These are phyloP conservation scores for Tolypocladium inflatum DNA, from an alignment of 2,329 filamentous ascomycete species.

Conservation along the genomic window DNA sequence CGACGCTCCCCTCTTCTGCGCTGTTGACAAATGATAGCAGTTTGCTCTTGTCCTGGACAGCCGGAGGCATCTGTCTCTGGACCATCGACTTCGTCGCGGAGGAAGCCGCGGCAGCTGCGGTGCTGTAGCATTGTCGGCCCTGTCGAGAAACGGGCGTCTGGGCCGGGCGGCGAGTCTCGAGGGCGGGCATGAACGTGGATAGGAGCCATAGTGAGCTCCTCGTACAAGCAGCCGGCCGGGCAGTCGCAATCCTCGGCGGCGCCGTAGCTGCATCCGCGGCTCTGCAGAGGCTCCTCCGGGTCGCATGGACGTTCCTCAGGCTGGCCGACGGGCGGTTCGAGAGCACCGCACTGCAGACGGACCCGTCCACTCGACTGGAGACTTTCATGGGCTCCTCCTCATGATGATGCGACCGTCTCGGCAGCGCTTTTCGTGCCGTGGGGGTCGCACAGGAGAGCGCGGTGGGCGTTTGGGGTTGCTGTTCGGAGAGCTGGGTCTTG, in stretches of 20 bases:
- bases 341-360: conserved; percentile 47
- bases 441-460: neutral
- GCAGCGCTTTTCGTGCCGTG: neutral
- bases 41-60: conserved; percentile 25
- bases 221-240: conserved; percentile 15
- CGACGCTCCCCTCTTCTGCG: conserved; percentile 35
- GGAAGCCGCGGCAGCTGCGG: conserved; percentile 12
- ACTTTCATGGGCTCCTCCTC: conserved; percentile 51
- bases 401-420: conserved; percentile 24
- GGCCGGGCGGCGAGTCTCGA: conserved; percentile 10
- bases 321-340: conserved; percentile 31
- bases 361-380: conserved; percentile 48
- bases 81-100: conserved; percentile 6
- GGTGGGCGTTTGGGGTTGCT: neutral
- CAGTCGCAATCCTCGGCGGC: conserved; percentile 5
- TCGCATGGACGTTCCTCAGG: conserved; percentile 10
- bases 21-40: conserved; percentile 44
- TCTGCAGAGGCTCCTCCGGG: conserved; percentile 15
- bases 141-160: conserved; percentile 8
- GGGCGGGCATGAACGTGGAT: conserved; percentile 27
- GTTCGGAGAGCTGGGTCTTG: neutral
- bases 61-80: conserved; percentile 4
- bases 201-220: conserved; percentile 28
- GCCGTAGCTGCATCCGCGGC: conserved; percentile 8
- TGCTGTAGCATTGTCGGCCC: conserved; percentile 14